Percentiles rank a stretch among this genome's conserved stretches.
These are phyloP conservation scores for Termitomyces sp. DNA, from an alignment of 768 basidiomycete species.

Conservation along the genomic window DNA sequence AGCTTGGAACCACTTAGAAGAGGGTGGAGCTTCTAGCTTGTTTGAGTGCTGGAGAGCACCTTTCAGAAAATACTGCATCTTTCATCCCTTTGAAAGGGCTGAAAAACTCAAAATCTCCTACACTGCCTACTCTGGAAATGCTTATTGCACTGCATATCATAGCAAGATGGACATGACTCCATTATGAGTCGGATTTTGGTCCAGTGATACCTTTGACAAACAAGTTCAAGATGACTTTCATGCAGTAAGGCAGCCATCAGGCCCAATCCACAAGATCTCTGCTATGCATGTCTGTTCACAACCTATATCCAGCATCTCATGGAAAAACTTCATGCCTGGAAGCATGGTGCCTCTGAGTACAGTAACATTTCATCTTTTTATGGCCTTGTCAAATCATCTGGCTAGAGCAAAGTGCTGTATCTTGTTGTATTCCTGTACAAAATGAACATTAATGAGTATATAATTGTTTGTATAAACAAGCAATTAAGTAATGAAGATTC, in stretches of 20 bases:
- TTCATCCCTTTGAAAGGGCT: not conserved
- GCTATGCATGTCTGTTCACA: not conserved
- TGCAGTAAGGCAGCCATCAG: conserved; percentile 1
- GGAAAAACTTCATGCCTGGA: conserved; percentile 14
- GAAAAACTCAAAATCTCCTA: not conserved
- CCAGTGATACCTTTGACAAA: not conserved
- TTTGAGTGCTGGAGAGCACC: not conserved
- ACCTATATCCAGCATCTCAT: conserved; percentile 3
- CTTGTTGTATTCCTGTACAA: conserved; percentile 9
- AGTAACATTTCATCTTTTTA: conserved; percentile 13
- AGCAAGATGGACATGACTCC: not conserved
- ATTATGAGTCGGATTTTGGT: conserved; percentile 13
- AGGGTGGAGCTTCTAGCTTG: not conserved
- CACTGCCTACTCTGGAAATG: conserved; percentile 1
- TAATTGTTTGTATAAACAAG: too few relatives aligned
- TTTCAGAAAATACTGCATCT: not conserved
- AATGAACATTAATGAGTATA: conserved; percentile 13
- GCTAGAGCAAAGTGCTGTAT: conserved; percentile 6
- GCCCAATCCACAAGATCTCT: not conserved
- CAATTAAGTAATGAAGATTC: too few relatives aligned
- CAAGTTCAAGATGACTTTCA: not conserved
- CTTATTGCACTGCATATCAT: conserved; percentile 6
- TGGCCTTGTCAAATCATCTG: conserved; percentile 9
- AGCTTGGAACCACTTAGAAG: not conserved
- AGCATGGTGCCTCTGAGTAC: conserved; percentile 7